Conservation (phyloP, 306 rosid genomes). For the Cotoneaster glaucophyllus region DNA sequence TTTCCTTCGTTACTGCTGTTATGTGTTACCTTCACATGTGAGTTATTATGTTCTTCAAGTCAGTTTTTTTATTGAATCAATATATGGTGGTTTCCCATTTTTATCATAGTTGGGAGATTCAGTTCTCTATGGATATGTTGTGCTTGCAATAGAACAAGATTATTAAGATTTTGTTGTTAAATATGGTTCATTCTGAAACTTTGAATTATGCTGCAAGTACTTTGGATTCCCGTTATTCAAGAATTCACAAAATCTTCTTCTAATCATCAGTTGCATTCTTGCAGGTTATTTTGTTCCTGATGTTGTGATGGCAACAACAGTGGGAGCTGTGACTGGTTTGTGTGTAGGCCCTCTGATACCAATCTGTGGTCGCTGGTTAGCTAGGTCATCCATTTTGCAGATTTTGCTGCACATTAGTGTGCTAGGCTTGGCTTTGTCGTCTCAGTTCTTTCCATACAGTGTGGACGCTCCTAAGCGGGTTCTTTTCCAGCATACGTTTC, state of each 20-base stretch:
- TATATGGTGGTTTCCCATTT: not conserved
- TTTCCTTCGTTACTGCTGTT: not conserved
- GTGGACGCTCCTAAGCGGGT: constrained; percentile 80
- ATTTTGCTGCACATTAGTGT: constrained; percentile 70
- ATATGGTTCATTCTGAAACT: not conserved
- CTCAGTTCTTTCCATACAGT: constrained; percentile 91
- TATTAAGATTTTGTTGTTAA: not conserved
- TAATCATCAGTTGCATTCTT: constrained; percentile 18
- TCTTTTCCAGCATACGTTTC: constrained; percentile 67
- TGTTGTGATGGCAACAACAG: constrained; percentile 52
- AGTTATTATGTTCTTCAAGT: not conserved
- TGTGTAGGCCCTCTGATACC: constrained; percentile 83
- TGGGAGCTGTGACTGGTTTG: constrained; percentile 78
- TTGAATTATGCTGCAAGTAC: not conserved
- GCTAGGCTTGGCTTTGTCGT: constrained; percentile 67
- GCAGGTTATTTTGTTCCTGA: constrained; percentile 85
- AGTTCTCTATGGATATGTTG: not conserved
- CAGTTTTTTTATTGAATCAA: not conserved
- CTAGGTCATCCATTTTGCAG: constrained; percentile 70
- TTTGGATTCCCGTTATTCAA: not conserved
- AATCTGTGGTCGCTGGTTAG: constrained; percentile 74
- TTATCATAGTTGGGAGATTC: not conserved
- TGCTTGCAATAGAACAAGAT: not conserved
- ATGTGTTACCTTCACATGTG: not conserved
- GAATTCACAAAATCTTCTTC: not conserved